Percentiles rank a stretch among this genome's conserved stretches.
phyloP scores from a whole-genome alignment of 345 rosid genomes.

The Sapria himalayana region DNA sequence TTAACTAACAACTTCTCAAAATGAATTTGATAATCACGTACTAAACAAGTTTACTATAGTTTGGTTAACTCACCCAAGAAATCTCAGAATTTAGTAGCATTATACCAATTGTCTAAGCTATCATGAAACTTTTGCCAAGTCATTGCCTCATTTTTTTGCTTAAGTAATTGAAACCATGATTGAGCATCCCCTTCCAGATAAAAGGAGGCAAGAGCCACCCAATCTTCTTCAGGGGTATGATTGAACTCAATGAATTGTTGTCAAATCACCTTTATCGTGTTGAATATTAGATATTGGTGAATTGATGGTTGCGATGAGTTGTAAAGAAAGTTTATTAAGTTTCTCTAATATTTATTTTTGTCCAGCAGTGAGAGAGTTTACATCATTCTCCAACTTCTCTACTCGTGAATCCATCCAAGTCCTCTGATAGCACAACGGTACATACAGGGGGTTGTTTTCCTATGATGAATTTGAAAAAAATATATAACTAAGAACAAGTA shows the following conservation, averaged over 20 bases:
- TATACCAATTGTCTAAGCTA: neutral
- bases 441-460: too few species aligned
- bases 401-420: too few species aligned
- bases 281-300: too few species aligned
- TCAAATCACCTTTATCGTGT: too few species aligned
- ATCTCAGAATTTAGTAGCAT: neutral
- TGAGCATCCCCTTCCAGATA: conserved; percentile 3
- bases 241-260: neutral
- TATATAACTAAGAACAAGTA: too few species aligned
- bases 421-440: too few species aligned
- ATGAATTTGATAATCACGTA: neutral
- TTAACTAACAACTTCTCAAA: neutral
- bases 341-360: too few species aligned
- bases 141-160: neutral
- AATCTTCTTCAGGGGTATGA: neutral
- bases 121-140: neutral
- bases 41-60: neutral
- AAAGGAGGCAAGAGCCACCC: neutral
- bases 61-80: neutral
- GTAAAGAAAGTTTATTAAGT: too few species aligned
- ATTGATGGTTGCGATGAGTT: too few species aligned
- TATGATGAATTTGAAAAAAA: too few species aligned
- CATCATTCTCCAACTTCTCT: too few species aligned
- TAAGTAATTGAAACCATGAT: neutral
- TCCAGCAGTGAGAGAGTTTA: too few species aligned